Evolutionary conservation across 1,139 yeast species (phyloP).

Genomic region (Candida sp.): DNA sequence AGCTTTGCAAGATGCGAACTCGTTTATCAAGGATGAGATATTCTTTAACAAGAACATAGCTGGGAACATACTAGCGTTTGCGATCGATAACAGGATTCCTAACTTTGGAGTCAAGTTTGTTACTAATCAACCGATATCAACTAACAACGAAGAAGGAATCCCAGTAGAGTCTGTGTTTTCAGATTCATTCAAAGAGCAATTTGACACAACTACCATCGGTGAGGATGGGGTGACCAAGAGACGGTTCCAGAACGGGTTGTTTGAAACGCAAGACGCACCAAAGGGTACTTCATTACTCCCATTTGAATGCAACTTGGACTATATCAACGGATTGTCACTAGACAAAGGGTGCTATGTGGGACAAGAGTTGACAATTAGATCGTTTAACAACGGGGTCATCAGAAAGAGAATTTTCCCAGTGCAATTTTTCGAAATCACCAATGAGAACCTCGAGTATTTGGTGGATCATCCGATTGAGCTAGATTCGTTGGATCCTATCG

Average conservation of each 20-base stretch:
- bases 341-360: constrained; percentile 98
- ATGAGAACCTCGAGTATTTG: constrained; percentile 18
- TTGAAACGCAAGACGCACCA: constrained; percentile 60
- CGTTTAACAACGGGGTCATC: constrained; percentile 81
- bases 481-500: constrained; percentile 22
- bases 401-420: constrained; percentile 85
- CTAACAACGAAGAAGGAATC: constrained; percentile 15
- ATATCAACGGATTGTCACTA: constrained; percentile 79
- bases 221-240: constrained; percentile 45
- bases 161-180: constrained; percentile 27
- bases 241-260: constrained; percentile 64
- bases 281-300: constrained; percentile 62
- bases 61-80: constrained; percentile 35
- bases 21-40: constrained; percentile 33
- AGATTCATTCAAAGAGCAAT: constrained; percentile 24
- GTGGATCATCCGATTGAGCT: constrained; percentile 17
- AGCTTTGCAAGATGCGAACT: constrained; percentile 34
- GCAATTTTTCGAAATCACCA: constrained; percentile 42
- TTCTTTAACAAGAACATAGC: constrained; percentile 28
- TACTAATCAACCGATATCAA: constrained; percentile 31
- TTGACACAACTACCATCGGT: constrained; percentile 19
- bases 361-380: constrained; percentile 91
- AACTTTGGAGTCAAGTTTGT: constrained; percentile 76
- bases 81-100: constrained; percentile 69
- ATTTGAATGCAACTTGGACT: constrained; percentile 84